Evolutionary conservation across 148 eudicot genomes (phyloP), one percentile per base, ranked within the genome.

Genomic region (Rhododendron williamsianum): DNA sequence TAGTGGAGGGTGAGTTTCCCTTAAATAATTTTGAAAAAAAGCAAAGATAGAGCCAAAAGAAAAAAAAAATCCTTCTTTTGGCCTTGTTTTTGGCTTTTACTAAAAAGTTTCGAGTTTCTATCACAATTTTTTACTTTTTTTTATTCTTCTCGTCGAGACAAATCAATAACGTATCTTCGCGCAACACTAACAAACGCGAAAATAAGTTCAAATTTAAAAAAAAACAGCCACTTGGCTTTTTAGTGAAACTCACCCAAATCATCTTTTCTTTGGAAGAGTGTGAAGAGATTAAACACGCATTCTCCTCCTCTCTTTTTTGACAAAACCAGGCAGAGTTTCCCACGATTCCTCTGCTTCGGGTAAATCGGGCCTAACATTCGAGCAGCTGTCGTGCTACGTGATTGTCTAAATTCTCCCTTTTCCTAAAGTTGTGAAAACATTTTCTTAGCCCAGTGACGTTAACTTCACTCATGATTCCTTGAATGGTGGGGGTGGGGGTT

Each of bases 141-240:
- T n/a, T 0, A 23, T 63, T 63, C 0, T 63, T 63, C 1, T 63
- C 0, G 1, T 63, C 0, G 11, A n/a, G 4, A 8, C 27, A 2
- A 63, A n/a, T 23, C 0, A 63, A 6, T 58, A 6, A 63, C 2
- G 0, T 8, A 63, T 1, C 7, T 63, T 63, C 11, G 23, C 0
- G 11, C 10, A 4, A 63, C 8, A 63, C 6, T 21, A 63, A n/a
- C 3, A 63, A n/a, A 21, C 2, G 71, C 10, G 2, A 63, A 63
- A n/a, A 6, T 1, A 63, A 63, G 3, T 5, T 19, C 0, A 23
- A 23, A 4, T 30, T 23, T 0, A 23, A 19, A 6, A 21, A 60
- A 2, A 63, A 19, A 21, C n/a, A 60, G 8, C 21, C 4, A 13
- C 18, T 52, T 51, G 16, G 56, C 56, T 12, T 15, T 52, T 15